Evolutionary conservation across 768 basidiomycete genomes (phyloP).

Genomic region (Calocybe indica): DNA sequence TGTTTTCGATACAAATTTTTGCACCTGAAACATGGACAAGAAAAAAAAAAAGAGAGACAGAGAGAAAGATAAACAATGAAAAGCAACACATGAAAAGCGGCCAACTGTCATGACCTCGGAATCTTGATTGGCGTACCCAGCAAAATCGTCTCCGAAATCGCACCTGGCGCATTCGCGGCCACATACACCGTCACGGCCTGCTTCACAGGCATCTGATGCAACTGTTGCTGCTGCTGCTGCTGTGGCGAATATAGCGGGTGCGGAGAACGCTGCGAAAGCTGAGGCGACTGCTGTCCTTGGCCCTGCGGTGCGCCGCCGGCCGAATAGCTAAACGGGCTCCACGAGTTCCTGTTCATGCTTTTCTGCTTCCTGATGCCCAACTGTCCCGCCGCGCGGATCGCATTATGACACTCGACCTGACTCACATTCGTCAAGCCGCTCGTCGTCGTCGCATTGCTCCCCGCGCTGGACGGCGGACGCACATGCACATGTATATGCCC

Average conservation of each 20-base stretch:
- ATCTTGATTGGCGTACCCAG: background rate
- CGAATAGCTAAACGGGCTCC: constrained; percentile 26
- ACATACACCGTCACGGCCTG: background rate
- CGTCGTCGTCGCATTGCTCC: constrained; percentile 14
- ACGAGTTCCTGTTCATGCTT: constrained; percentile 45
- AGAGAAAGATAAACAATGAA: constrained; percentile 4
- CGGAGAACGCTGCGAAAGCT: constrained; percentile 1
- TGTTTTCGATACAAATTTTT: constrained; percentile 9
- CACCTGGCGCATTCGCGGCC: constrained; percentile 12
- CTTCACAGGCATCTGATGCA: background rate
- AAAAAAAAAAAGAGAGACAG: constrained; percentile 1
- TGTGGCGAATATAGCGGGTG: constrained; percentile 5
- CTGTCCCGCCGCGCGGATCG: constrained; percentile 49
- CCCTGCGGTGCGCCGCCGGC: constrained; percentile 1
- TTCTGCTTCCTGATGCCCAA: constrained; percentile 40
- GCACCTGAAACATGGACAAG: too few species aligned
- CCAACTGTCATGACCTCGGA: background rate
- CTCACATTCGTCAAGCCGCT: constrained; percentile 8
- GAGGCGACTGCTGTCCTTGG: background rate
- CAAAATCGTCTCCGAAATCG: constrained; percentile 1
- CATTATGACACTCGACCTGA: constrained; percentile 24
- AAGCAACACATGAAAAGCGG: background rate
- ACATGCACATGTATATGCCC: constrained; percentile 5
- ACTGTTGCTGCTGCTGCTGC: constrained; percentile 2
- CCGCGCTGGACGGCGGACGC: constrained; percentile 9